Base-by-base conservation (phyloP, 73 alveolate genomes). In the Symbiodinium natans region DNA sequence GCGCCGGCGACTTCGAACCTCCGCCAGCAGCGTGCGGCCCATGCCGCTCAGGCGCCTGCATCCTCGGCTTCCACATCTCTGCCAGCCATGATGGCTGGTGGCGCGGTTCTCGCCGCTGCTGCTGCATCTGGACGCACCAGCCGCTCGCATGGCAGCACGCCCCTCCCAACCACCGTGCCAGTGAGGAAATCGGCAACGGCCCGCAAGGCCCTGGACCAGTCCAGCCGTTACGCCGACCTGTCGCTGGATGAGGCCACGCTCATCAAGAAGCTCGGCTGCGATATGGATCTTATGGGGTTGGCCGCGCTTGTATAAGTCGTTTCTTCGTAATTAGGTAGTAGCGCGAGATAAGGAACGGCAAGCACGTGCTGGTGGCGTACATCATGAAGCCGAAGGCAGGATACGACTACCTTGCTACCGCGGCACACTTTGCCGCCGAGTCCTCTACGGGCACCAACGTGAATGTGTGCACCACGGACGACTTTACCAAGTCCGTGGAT, bases 391-490 rank as follows among this genome's bases (percentile, higher is more conserved):
- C n/a, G n/a, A 71, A 71, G 83, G 83, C 83, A 71, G 83, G 83
- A 31, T 71, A 71, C 83, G 83, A 71, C 39, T 71, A 71, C 83
- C 83, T 71, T 71, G 83, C 83, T 36, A 82, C 90, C 34, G 90
- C 90, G 23, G 90, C 90, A 17, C 90, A 82, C 90, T 82, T 82
- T 82, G 90, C 90, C 29, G 90, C 90, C 68, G 90, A 82, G 41
- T 85, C 82, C 82, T 46, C 88, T 77, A 89, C 88, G 6, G 96
- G 96, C 9, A 89, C 96, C 87, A 89, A 89, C 87, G 96, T 89
- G 52, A 89, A 89, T 48, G 96, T 89, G 87, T 89, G 96, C 96
- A 89, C 96, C 73, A 89, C 96, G 5, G 96, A 89, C 39, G 96
- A 89, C 95, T 56, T 43, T 86, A 87, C 95, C 86, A 87, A 43